These are phyloP conservation scores for Astraeus odoratus DNA, from an alignment of 768 basidiomycete genomes.

Conservation along the genomic window DNA sequence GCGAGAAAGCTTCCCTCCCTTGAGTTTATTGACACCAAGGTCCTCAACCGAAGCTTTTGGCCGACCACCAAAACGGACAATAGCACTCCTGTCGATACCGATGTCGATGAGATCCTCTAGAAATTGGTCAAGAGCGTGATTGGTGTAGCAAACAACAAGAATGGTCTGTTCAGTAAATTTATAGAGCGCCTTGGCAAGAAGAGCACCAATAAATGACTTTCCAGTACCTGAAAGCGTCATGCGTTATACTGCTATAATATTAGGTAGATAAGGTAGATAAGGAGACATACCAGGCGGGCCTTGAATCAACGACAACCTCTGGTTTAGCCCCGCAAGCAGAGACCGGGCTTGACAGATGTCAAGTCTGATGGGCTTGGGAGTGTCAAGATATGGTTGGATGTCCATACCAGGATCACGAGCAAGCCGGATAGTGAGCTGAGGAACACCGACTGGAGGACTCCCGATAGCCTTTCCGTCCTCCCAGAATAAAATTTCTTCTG, in stretches of 20 bases:
- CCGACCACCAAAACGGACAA: conserved; percentile 57
- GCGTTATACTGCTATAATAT: neutral
- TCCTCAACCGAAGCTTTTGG: conserved; percentile 40
- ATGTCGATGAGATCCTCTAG: conserved; percentile 54
- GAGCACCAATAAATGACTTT: conserved; percentile 66
- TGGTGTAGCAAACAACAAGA: conserved; percentile 67
- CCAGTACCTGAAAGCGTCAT: conserved; percentile 47
- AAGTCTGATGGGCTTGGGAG: conserved; percentile 36
- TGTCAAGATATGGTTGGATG: conserved; percentile 32
- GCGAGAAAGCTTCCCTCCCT: conserved; percentile 15
- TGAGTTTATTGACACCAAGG: conserved; percentile 38
- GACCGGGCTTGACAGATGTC: conserved; percentile 43
- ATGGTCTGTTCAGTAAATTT: conserved; percentile 42
- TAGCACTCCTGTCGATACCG: conserved; percentile 41
- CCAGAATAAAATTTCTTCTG: conserved; percentile 51
- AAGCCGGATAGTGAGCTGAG: conserved; percentile 24
- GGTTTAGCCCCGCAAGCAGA: conserved; percentile 47
- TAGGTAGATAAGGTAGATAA: neutral
- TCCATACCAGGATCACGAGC: conserved; percentile 30
- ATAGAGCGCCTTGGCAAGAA: conserved; percentile 55
- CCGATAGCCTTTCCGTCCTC: conserved; percentile 18
- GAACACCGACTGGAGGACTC: conserved; percentile 4
- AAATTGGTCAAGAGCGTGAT: conserved; percentile 69
- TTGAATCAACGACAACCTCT: conserved; percentile 56
- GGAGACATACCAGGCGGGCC: conserved; percentile 58